Base-by-base conservation (phyloP, 352 stramenopile genomes). In the Sclerospora graminicola region DNA sequence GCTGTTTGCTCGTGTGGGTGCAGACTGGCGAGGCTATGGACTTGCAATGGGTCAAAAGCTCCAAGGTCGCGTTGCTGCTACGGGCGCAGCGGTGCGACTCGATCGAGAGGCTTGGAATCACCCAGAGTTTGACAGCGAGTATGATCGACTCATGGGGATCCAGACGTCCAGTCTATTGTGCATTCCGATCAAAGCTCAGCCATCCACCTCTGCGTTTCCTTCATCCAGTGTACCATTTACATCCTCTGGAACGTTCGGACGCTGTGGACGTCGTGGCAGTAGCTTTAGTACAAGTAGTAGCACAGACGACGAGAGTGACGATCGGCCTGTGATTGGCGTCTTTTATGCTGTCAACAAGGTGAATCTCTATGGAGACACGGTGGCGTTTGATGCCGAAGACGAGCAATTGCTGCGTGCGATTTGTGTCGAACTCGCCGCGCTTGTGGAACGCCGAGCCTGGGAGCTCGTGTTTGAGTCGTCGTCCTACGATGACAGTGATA, bases 331-430 rank as follows among this genome's bases (percentile, higher is more conserved):
- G 10, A 71, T 90, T 50, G 77, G 72, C 0, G 76, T 93, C 1
- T 80, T 90, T 18, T 88, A 93, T 51, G 78, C 73, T 0, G 72
- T 70, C n/a, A 89, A 90, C 59, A 90, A 90, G 34, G 48, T 67
- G 14, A 71, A 63, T 13, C 36, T 51, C 2, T 58, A 45, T 6
- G 42, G 37, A 14, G 66, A 64, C 15, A 48, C 54, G 4, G 57
- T 56, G 13, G 58, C 54, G 14, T 90, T 90, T 34, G 67, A 68
- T 10, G 43, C 60, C 1, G 74, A 84, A 40, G 79, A 90, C 42
- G 57, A 82, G 42, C 74, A 80, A 53, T 59, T 88, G 19, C 51
- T 87, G 31, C 60, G 72, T 19, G 65, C 76, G 7, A 82, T 90
- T 21, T 82, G 69, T 42, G 51, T 52, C 6, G 73, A 88, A 46